Percentiles rank a stretch among this genome's conserved stretches.
phyloP scores from a whole-genome alignment of 441 rosid species.

The Croton laevigatus region DNA sequence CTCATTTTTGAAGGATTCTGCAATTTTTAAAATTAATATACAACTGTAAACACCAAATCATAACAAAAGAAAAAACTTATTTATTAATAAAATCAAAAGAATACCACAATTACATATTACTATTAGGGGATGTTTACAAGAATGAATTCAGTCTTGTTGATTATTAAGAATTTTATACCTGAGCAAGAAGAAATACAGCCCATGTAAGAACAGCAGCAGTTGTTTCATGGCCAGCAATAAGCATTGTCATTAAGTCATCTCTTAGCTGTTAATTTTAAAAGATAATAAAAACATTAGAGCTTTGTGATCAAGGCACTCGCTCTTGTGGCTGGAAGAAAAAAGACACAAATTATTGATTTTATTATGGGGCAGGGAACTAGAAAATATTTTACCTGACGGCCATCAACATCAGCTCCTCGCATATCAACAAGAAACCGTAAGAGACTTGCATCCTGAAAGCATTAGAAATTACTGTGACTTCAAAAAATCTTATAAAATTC shows the following conservation, averaged over 20 bases:
- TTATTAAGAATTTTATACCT: slow-evolving; percentile 46
- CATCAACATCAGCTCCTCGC: slow-evolving; percentile 92
- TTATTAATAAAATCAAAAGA: background rate
- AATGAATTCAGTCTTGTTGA: slow-evolving; percentile 17
- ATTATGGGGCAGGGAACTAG: background rate
- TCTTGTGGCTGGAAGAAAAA: slow-evolving; percentile 5
- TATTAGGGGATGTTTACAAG: background rate
- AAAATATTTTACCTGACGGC: slow-evolving; percentile 57
- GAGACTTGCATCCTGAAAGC: slow-evolving; percentile 87
- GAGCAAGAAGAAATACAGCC: slow-evolving; percentile 90
- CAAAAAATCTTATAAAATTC: background rate
- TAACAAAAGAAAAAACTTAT: background rate
- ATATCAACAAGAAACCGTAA: slow-evolving; percentile 87
- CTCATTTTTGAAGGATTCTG: slow-evolving; percentile 78
- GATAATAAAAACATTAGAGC: background rate
- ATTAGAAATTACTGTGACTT: slow-evolving; percentile 24
- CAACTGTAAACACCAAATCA: slow-evolving; percentile 7
- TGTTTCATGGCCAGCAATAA: slow-evolving; percentile 95
- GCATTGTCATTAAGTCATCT: slow-evolving; percentile 96
- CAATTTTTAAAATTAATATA: slow-evolving; percentile 19
- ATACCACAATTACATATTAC: background rate
- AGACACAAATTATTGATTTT: background rate
- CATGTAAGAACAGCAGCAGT: slow-evolving; percentile 98
- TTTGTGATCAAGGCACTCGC: slow-evolving; percentile 1
- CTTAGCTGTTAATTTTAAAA: slow-evolving; percentile 52